Evolutionary conservation across 768 basidiomycete species (phyloP).

Genomic region (Hirschioporus abietinus): DNA sequence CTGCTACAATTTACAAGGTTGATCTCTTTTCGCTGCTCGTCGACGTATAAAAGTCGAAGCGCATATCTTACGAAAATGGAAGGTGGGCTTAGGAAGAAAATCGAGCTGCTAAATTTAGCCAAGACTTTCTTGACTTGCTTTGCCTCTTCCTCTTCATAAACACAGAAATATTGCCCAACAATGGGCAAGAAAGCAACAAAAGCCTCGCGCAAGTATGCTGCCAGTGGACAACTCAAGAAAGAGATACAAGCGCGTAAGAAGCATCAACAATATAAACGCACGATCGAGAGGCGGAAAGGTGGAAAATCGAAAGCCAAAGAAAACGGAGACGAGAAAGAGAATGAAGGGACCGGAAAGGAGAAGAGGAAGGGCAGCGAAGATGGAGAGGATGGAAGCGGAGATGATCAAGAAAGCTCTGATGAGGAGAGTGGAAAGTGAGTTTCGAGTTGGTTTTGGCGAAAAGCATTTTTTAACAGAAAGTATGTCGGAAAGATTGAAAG

Average conservation of each 20-base stretch:
- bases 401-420: slow-evolving; percentile 23
- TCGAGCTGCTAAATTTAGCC: neutral
- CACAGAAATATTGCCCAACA: neutral
- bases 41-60: too few relatives aligned
- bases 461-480: slow-evolving; percentile 2
- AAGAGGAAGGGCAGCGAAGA: slow-evolving; percentile 19
- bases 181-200: slow-evolving; percentile 68
- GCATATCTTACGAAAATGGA: too few relatives aligned
- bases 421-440: slow-evolving; percentile 16
- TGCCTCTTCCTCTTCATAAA: neutral
- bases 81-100: neutral
- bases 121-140: neutral
- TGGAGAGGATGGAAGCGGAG: slow-evolving; percentile 19
- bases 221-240: slow-evolving; percentile 84
- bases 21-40: neutral
- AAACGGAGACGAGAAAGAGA: slow-evolving; percentile 31
- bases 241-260: slow-evolving; percentile 81
- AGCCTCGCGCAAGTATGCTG: slow-evolving; percentile 81
- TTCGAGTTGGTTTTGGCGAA: neutral
- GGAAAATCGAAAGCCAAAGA: slow-evolving; percentile 32
- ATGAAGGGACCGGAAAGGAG: slow-evolving; percentile 22
- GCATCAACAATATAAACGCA: slow-evolving; percentile 70
- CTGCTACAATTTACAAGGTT: neutral
- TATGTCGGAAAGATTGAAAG: slow-evolving; percentile 30
- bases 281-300: slow-evolving; percentile 52